Conservation (phyloP, 2,329 filamentous ascomycete genomes). For the Cladophialophora carrionii region DNA sequence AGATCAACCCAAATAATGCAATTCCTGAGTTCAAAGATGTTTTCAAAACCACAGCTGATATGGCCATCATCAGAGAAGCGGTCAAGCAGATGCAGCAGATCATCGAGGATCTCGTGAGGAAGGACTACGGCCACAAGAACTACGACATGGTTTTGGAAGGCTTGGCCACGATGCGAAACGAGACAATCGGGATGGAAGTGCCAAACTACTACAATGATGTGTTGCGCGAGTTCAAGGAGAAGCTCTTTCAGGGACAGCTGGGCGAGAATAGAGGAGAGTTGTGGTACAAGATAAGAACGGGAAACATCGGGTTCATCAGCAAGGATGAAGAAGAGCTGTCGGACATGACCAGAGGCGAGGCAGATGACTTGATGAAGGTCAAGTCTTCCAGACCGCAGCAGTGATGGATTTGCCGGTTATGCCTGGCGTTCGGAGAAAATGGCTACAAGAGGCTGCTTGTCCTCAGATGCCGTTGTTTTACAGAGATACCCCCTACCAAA, state of each 20-base stretch:
- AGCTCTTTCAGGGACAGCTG: constrained; percentile 69
- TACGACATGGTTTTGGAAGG: constrained; percentile 77
- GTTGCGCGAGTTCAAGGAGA: constrained; percentile 70
- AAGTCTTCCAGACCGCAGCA: constrained; percentile 5
- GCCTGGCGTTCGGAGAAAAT: background rate
- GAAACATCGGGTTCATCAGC: constrained; percentile 70
- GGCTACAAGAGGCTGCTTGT: background rate
- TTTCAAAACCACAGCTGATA: constrained; percentile 63
- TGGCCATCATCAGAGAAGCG: constrained; percentile 67
- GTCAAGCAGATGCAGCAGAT: constrained; percentile 74
- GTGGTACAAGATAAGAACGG: constrained; percentile 73
- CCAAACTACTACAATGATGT: constrained; percentile 77
- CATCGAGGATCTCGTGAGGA: constrained; percentile 67
- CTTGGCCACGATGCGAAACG: constrained; percentile 75
- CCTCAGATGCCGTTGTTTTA: background rate
- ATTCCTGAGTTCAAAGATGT: constrained; percentile 89
- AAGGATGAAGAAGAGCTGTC: constrained; percentile 18
- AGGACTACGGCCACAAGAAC: constrained; percentile 73
- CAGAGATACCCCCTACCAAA: background rate
- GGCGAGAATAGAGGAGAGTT: constrained; percentile 78
- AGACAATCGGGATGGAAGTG: constrained; percentile 74
- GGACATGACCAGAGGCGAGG: constrained; percentile 17
- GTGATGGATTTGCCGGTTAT: background rate
- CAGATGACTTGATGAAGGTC: constrained; percentile 25
- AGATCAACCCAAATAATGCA: constrained; percentile 71